Percentiles rank a stretch among this genome's conserved stretches.
phyloP scores from a whole-genome alignment of 164 flowering plant genomes.

The Magnolia kwangsiensis region DNA sequence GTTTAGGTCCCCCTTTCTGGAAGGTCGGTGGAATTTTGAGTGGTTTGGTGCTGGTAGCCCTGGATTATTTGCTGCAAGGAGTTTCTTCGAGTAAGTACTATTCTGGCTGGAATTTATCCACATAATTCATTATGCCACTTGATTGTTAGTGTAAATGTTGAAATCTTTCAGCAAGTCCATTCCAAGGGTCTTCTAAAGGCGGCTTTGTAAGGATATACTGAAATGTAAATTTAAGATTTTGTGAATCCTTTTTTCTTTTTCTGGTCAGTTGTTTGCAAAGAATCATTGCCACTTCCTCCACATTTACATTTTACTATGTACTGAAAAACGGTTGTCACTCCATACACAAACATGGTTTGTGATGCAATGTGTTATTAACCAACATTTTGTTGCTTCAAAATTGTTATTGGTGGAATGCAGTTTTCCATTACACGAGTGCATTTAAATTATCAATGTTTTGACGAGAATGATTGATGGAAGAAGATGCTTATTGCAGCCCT shows the following conservation, averaged over 20 bases:
- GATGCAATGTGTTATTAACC: background rate
- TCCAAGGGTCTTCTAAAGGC: background rate
- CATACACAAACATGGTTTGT: background rate
- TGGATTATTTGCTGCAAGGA: conserved; percentile 58
- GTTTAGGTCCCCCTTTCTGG: conserved; percentile 86
- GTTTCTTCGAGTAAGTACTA: conserved; percentile 57
- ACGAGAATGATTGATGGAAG: background rate
- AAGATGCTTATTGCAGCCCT: background rate
- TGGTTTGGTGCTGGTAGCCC: conserved; percentile 86
- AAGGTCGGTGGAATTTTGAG: conserved; percentile 87
- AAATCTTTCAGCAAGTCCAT: background rate
- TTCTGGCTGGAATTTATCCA: background rate
- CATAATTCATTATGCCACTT: background rate
- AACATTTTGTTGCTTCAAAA: background rate
- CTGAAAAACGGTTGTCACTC: background rate
- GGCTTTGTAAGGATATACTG: background rate
- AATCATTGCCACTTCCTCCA: background rate
- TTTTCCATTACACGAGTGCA: background rate
- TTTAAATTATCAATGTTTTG: background rate
- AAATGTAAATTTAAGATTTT: background rate
- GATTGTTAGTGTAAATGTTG: background rate
- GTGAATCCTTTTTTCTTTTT: background rate
- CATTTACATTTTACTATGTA: background rate
- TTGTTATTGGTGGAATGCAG: background rate
- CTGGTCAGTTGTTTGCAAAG: background rate